phyloP scores from a whole-genome alignment of 2,329 filamentous ascomycete genomes.

The Colletotrichum falcatum region DNA sequence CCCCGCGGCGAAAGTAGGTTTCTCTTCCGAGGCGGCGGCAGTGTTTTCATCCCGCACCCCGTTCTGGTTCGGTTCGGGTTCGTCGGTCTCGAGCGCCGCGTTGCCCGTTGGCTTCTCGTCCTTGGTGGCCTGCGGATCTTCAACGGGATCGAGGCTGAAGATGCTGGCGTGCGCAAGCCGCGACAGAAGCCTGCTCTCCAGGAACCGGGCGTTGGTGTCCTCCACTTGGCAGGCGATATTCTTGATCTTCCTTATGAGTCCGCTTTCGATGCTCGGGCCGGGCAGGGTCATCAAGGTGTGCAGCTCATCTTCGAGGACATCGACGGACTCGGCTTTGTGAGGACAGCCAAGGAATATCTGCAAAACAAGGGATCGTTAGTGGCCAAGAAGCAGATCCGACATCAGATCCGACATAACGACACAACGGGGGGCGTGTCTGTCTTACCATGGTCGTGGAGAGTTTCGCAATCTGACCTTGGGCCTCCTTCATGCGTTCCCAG shows the following conservation, averaged over 20 bases:
- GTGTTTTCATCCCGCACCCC: not conserved
- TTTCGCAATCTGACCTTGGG: not conserved
- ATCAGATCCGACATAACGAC: not conserved
- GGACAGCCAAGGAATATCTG: slow-evolving; percentile 1
- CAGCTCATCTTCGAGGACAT: not conserved
- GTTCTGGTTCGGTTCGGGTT: not conserved
- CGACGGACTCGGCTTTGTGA: not conserved
- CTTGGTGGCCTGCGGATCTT: not conserved
- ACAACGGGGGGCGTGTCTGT: not conserved
- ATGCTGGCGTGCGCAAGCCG: not conserved
- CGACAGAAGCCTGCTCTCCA: not conserved
- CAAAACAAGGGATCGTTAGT: not conserved
- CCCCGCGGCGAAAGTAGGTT: not conserved
- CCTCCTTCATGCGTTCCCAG: not conserved
- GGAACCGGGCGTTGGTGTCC: not conserved
- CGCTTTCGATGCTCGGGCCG: not conserved
- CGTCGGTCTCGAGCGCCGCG: not conserved
- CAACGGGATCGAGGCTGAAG: not conserved
- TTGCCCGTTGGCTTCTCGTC: not conserved
- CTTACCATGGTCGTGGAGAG: not conserved
- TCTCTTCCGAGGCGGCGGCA: not conserved
- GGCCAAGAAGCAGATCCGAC: not conserved
- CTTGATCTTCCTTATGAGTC: not conserved
- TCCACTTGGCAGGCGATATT: not conserved
- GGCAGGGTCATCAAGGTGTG: not conserved